A percentile compares a stretch with the other conserved stretches of the same genome.
Evolutionary conservation across 1,284 basidiomycete species (phyloP).

Genomic region (Fomitiporia mediterranea): DNA sequence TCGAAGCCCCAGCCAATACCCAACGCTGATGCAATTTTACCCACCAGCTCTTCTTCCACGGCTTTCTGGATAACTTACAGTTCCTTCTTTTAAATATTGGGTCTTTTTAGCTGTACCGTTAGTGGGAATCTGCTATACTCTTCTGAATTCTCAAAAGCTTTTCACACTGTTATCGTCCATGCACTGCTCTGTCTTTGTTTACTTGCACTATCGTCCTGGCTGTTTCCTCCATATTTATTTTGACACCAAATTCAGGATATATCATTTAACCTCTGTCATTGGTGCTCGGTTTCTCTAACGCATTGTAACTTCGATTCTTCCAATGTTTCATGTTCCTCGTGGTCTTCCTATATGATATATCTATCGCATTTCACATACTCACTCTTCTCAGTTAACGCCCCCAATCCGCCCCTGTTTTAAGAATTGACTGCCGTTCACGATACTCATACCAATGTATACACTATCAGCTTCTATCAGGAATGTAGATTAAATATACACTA

Average conservation of each 20-base stretch:
- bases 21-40: neutral
- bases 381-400: too few species aligned
- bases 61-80: neutral
- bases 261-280: too few species aligned
- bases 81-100: neutral
- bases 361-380: too few species aligned
- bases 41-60: neutral
- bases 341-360: too few species aligned
- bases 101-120: constrained; percentile 7
- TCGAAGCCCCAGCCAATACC: neutral
- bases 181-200: neutral
- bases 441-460: too few species aligned
- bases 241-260: neutral
- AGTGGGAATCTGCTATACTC: neutral
- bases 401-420: too few species aligned
- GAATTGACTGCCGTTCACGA: too few species aligned
- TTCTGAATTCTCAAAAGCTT: neutral
- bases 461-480: neutral
- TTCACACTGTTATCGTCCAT: neutral
- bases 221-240: neutral
- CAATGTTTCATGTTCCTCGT: too few species aligned
- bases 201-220: too few species aligned
- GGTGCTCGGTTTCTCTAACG: too few species aligned
- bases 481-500: too few species aligned
- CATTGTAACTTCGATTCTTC: too few species aligned